Evolutionary conservation across 306 rosid genomes (phyloP).

Genomic region (Rosa lucieae): DNA sequence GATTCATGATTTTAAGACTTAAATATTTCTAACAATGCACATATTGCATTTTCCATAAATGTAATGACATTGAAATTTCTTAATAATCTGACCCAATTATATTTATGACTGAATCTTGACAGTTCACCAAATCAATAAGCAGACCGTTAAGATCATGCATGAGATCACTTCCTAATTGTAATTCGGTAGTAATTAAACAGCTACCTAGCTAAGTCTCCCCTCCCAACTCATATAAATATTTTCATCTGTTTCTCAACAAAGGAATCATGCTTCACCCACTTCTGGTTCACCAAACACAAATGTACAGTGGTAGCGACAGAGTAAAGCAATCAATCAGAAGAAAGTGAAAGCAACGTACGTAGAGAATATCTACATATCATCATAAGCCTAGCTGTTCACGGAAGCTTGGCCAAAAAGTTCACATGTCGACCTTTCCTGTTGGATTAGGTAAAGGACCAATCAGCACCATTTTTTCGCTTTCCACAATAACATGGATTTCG

Average conservation of each 20-base stretch:
- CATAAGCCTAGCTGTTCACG: constrained; percentile 1
- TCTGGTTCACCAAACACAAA: constrained; percentile 17
- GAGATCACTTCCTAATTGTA: not conserved
- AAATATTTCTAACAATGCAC: too few relatives aligned
- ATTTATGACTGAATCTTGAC: not conserved
- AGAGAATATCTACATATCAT: not conserved
- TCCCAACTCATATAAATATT: not conserved
- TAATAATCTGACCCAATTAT: not conserved
- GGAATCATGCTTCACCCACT: constrained; percentile 5
- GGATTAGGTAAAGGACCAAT: not conserved
- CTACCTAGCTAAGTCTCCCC: not conserved
- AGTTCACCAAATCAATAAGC: not conserved
- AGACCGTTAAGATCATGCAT: not conserved
- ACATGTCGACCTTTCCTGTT: constrained; percentile 17
- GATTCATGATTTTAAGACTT: too few relatives aligned
- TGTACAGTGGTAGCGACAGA: constrained; percentile 20
- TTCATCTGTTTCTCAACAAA: not conserved
- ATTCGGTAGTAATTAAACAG: not conserved
- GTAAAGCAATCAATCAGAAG: constrained; percentile 17
- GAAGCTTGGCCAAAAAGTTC: constrained; percentile 24
- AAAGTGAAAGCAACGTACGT: not conserved
- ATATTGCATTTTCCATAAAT: not conserved
- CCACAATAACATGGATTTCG: not conserved
- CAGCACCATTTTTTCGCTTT: not conserved
- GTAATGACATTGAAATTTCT: not conserved